A percentile compares a stretch with the other conserved stretches of the same genome.
These are phyloP conservation scores for Tritrichomonas foetus DNA, from an alignment of 208 protist species.

Conservation along the genomic window DNA sequence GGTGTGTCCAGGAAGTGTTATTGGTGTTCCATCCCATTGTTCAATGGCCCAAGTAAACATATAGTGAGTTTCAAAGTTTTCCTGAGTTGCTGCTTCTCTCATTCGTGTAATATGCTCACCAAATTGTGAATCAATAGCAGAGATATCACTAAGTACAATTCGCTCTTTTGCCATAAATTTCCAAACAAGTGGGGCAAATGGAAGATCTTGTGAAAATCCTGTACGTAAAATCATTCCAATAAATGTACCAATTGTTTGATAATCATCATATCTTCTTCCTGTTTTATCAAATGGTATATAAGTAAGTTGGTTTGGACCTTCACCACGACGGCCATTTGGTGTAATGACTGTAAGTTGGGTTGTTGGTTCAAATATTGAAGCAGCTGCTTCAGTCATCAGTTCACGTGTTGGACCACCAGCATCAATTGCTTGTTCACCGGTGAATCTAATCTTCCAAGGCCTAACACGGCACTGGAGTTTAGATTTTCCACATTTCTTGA, in stretches of 20 bases:
- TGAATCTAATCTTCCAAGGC: not conserved
- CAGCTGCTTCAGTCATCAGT: not conserved
- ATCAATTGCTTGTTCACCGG: not conserved
- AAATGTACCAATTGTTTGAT: not conserved
- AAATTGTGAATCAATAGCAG: not conserved
- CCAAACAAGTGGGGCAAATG: constrained; percentile 22
- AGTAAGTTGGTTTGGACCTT: not conserved
- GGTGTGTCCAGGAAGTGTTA: not conserved
- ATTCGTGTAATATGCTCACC: not conserved
- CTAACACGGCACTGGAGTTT: not conserved
- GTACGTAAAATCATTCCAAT: not conserved
- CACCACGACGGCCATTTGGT: not conserved
- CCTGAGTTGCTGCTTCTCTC: not conserved
- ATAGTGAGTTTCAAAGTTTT: not conserved
- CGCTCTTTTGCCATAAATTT: not conserved
- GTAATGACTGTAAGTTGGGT: not conserved
- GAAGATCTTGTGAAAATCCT: not conserved
- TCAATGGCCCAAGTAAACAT: not conserved
- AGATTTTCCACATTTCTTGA: not conserved
- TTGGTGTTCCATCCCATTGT: not conserved
- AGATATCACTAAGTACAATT: not conserved
- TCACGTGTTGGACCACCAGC: not conserved
- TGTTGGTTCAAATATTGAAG: constrained; percentile 29
- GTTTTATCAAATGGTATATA: constrained; percentile 29
- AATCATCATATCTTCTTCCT: not conserved